Evolutionary conservation across 495 filamentous ascomycete species (phyloP), one percentile per base, ranked within the genome.

Genomic region (Aspergillus incahuasiensis): DNA sequence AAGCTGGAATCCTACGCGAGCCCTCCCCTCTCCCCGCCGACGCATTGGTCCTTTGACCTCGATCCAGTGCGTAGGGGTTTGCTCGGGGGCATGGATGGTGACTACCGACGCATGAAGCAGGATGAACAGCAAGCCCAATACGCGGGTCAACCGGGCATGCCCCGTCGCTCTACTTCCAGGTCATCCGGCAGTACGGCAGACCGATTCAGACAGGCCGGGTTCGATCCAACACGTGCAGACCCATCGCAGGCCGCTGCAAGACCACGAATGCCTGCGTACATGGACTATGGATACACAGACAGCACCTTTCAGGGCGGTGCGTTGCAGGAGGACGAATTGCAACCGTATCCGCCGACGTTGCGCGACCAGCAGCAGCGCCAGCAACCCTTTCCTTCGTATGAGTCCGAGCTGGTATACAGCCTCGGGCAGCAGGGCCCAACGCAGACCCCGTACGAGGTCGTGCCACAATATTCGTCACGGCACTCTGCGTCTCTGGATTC

Each of bases 401-500:
- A 79, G 44, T 74, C 84, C 54, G 80, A 82, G 48, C 82, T 94
- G 70, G 84, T 94, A 74, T 96, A 96, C 75, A 86, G 84, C 74
- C 84, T 92, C 54, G 76, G 80, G 69, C 86, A 88, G 73, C 79
- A 85, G 62, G 76, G 77, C 62, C 74, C 86, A 62, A 75, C 83
- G 68, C 83, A 78, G 64, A 77, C 79, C 56, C 81, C 86, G 58
- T 96, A 95, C 75, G 87, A 91, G 70, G 76, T 85, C 60, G 82
- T 85, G 71, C 82, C 88, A 74, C 88, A 87, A 70, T 96, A 91
- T 74, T 76, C 63, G 57, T 77, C 84, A 65, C 87, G 90, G 76
- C 89, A 88, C 61, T 82, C 85, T 76, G 85, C 90, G 83, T 83
- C 83, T 41, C 80, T 96, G 64, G 89, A 94, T 61, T 84, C 90